Percentiles rank a stretch among this genome's conserved stretches.
Conservation (phyloP, 768 basidiomycete genomes). For the Suillus americanus region DNA sequence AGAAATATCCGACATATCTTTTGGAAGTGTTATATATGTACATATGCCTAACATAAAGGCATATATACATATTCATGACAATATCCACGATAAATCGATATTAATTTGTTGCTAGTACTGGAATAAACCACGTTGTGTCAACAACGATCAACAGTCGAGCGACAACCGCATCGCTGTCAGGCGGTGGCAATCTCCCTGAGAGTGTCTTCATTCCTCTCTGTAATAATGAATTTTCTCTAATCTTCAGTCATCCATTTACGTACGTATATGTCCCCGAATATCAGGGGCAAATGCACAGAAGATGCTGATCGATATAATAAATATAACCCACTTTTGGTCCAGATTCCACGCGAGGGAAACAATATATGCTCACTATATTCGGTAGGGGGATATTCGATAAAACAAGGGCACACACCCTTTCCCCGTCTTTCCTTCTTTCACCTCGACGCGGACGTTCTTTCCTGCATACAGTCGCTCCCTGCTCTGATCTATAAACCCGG, state of each 20-base stretch:
- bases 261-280: conserved; percentile 56
- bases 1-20: background rate
- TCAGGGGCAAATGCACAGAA: conserved; percentile 53
- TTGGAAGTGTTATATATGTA: background rate
- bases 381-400: conserved; percentile 74
- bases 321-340: conserved; percentile 55
- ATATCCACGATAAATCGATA: background rate
- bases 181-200: conserved; percentile 25
- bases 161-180: conserved; percentile 14
- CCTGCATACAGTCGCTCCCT: conserved; percentile 19
- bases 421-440: conserved; percentile 55
- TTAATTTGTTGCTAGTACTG: conserved; percentile 6
- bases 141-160: conserved; percentile 12
- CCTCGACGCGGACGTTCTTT: conserved; percentile 37
- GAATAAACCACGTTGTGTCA: conserved; percentile 9
- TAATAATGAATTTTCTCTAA: conserved; percentile 37
- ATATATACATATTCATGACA: background rate
- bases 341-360: conserved; percentile 67
- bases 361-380: conserved; percentile 66
- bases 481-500: conserved; percentile 18
- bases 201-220: conserved; percentile 19
- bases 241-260: conserved; percentile 47
- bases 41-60: background rate
- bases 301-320: conserved; percentile 56
- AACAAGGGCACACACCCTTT: conserved; percentile 65